These are phyloP conservation scores for Truncatella angustata DNA, from an alignment of 2,329 filamentous ascomycete genomes.

Conservation along the genomic window DNA sequence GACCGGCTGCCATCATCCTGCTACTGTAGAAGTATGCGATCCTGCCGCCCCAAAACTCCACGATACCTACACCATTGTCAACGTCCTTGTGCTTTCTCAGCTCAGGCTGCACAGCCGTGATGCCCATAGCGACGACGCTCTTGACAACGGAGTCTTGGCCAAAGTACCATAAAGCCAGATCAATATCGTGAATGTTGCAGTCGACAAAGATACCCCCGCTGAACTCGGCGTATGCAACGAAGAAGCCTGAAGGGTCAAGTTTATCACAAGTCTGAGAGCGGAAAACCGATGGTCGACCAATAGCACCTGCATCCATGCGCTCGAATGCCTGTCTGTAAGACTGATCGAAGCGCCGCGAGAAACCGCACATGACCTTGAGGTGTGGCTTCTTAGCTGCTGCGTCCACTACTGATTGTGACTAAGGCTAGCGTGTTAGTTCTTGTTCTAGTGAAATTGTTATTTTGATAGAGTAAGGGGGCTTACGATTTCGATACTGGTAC, in stretches of 20 bases:
- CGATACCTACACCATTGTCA: conserved; percentile 62
- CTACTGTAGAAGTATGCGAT: conserved; percentile 64
- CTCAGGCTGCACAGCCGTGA: conserved; percentile 58
- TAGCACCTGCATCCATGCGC: conserved; percentile 50
- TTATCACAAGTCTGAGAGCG: conserved; percentile 68
- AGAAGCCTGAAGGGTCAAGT: conserved; percentile 63
- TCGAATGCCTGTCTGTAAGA: conserved; percentile 60
- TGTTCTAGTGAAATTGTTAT: background rate
- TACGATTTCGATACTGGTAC: conserved; percentile 58
- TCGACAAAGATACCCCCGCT: conserved; percentile 70
- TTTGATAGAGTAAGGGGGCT: conserved; percentile 21
- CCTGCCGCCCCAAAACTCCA: conserved; percentile 63
- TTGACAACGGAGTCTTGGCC: conserved; percentile 53
- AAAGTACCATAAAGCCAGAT: conserved; percentile 64
- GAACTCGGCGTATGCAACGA: conserved; percentile 64
- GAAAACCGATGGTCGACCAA: conserved; percentile 59
- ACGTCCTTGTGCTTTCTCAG: conserved; percentile 56
- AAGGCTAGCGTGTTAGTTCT: background rate
- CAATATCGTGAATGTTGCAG: conserved; percentile 69
- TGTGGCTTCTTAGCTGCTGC: conserved; percentile 53
- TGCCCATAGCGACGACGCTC: conserved; percentile 53
- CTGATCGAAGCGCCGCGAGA: conserved; percentile 64
- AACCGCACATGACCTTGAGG: conserved; percentile 66
- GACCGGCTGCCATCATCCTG: conserved; percentile 67
- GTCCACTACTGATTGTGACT: conserved; percentile 60